Conservation (phyloP, 257 asterid genomes). For the Solanum medicagineum region DNA sequence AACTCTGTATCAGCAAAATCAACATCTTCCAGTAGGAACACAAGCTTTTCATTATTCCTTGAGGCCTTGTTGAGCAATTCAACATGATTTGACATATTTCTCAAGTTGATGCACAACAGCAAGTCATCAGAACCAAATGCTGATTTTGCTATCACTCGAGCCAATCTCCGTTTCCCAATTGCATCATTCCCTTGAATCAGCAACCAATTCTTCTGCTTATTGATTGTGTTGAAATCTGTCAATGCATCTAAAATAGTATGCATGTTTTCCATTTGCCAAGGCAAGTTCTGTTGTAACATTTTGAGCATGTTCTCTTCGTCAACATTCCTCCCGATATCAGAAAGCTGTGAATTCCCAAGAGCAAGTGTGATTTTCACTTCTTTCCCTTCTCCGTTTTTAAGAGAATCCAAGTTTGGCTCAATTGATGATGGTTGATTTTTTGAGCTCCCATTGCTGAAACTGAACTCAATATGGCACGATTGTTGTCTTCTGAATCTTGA, state of each 20-base stretch:
- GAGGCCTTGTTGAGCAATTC: constrained; percentile 39
- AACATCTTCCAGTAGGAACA: constrained; percentile 44
- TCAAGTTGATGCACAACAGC: constrained; percentile 32
- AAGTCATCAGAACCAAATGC: constrained; percentile 49
- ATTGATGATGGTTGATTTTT: constrained; percentile 7
- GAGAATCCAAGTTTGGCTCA: constrained; percentile 44
- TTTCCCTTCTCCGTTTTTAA: constrained; percentile 42
- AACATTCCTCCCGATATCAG: constrained; percentile 1
- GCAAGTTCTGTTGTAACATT: constrained; percentile 39
- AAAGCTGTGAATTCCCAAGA: constrained; percentile 38
- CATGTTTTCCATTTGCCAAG: constrained; percentile 57
- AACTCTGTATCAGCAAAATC: constrained; percentile 44
- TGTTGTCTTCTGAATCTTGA: constrained; percentile 72
- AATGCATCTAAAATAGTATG: constrained; percentile 31
- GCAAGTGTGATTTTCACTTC: constrained; percentile 57
- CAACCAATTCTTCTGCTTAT: constrained; percentile 25
- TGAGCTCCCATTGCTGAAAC: constrained; percentile 30
- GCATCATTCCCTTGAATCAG: constrained; percentile 58
- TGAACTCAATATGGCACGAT: constrained; percentile 67
- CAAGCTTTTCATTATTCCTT: constrained; percentile 25
- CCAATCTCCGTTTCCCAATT: constrained; percentile 47
- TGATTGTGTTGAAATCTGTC: constrained; percentile 2
- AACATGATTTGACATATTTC: constrained; percentile 2
- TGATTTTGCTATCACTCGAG: constrained; percentile 36
- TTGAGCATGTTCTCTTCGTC: constrained; percentile 3